Conservation (phyloP, 441 rosid genomes). For the Melianthus villosus region DNA sequence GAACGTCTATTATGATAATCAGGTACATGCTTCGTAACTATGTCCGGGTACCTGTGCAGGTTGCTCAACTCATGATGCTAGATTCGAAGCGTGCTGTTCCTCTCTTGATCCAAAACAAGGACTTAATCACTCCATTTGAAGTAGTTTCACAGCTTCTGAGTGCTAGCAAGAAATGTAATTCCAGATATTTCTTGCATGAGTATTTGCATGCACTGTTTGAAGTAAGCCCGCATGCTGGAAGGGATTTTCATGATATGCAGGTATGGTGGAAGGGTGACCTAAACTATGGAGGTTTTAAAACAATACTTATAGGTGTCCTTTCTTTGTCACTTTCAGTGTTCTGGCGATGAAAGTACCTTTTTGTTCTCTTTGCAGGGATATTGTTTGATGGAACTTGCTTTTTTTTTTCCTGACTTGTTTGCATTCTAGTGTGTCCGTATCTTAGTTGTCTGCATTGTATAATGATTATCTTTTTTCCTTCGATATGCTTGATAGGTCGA, state of each 20-base stretch:
- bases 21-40: too few relatives aligned
- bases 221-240: conserved; percentile 69
- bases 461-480: conserved; percentile 5
- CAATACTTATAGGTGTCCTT: not conserved
- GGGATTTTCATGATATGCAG: conserved; percentile 96
- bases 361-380: too few relatives aligned
- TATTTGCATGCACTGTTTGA: conserved; percentile 78
- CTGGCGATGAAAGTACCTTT: too few relatives aligned
- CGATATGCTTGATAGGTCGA: conserved; percentile 54
- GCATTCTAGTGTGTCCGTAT: not conserved
- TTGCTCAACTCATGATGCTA: conserved; percentile 74
- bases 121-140: conserved; percentile 67
- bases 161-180: conserved; percentile 48
- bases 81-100: conserved; percentile 75
- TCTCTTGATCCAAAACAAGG: conserved; percentile 66
- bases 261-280: conserved; percentile 20
- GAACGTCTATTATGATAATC: too few relatives aligned
- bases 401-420: too few relatives aligned
- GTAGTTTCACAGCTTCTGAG: conserved; percentile 58
- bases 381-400: too few relatives aligned
- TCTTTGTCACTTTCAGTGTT: too few relatives aligned
- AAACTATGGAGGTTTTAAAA: not conserved
- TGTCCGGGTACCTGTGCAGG: conserved; percentile 51
- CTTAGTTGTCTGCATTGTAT: conserved; percentile 6
- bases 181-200: conserved; percentile 68